Evolutionary conservation across 2,329 filamentous ascomycete genomes (phyloP).

Genomic region (Apiospora aurea): DNA sequence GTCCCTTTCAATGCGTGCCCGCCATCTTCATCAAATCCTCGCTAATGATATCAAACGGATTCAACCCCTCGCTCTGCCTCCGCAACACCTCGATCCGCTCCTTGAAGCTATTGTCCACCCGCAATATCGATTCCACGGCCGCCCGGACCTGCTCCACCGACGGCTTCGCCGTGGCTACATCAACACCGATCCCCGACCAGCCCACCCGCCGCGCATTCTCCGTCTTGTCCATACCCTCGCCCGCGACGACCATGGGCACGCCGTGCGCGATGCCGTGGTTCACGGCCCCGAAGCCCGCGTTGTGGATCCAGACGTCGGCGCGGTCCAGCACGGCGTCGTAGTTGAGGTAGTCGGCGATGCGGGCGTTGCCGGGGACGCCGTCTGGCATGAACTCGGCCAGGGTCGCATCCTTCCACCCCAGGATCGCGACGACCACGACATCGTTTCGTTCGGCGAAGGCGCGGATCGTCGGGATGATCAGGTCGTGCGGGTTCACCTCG

Average conservation of each 20-base stretch:
- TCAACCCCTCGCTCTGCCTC: constrained; percentile 38
- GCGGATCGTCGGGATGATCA: constrained; percentile 48
- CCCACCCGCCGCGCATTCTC: constrained; percentile 46
- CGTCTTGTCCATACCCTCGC: constrained; percentile 50
- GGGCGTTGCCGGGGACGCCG: constrained; percentile 40
- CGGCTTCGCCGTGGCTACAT: constrained; percentile 40
- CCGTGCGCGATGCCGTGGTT: constrained; percentile 49
- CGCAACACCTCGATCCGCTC: constrained; percentile 36
- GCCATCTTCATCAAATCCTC: constrained; percentile 29
- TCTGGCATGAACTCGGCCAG: constrained; percentile 31
- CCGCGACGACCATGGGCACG: constrained; percentile 49
- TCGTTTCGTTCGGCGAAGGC: constrained; percentile 38
- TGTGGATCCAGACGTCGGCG: constrained; percentile 48
- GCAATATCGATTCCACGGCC: constrained; percentile 41
- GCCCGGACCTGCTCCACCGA: constrained; percentile 36
- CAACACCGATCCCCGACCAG: constrained; percentile 44
- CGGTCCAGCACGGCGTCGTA: constrained; percentile 48
- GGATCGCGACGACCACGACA: constrained; percentile 45
- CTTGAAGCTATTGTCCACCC: constrained; percentile 29
- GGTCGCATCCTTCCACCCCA: constrained; percentile 43
- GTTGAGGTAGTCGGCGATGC: constrained; percentile 46
- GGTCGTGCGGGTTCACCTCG: constrained; percentile 45
- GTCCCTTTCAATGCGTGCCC: background rate
- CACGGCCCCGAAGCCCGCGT: constrained; percentile 50
- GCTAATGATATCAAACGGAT: constrained; percentile 42